phyloP scores from a whole-genome alignment of 2,329 filamentous ascomycete genomes.

The Penicillium sclerotigenum region DNA sequence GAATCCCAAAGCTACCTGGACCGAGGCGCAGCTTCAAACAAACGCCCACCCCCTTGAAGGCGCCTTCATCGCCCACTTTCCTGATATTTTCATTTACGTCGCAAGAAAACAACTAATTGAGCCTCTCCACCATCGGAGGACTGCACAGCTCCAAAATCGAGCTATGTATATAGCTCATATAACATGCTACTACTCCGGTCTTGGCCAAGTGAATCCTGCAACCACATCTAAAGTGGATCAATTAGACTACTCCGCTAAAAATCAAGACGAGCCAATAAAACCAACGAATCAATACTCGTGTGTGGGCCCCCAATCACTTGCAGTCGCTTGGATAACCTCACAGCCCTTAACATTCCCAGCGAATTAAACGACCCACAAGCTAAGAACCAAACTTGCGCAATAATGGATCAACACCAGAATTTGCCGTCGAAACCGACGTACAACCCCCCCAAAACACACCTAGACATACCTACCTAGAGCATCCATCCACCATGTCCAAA shows the following conservation, averaged over 20 bases:
- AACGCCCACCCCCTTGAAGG: neutral
- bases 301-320: slow-evolving; percentile 7
- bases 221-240: neutral
- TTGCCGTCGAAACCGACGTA: neutral
- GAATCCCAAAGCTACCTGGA: no score
- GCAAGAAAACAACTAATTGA: neutral
- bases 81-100: no score
- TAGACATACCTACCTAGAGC: neutral
- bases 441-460: neutral
- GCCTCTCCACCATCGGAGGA: neutral
- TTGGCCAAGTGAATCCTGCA: neutral
- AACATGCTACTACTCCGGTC: neutral
- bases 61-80: neutral
- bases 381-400: neutral
- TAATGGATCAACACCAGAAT: neutral
- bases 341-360: neutral
- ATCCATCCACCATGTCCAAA: slow-evolving; percentile 17
- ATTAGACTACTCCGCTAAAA: slow-evolving; percentile 5
- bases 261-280: neutral
- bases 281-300: neutral
- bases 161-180: neutral
- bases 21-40: no score
- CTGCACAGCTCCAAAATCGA: neutral
- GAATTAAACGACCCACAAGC: slow-evolving; percentile 3
- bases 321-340: slow-evolving; percentile 10